Evolutionary conservation across 768 basidiomycete species (phyloP).

Genomic region (Termitomyces bulborhizus): DNA sequence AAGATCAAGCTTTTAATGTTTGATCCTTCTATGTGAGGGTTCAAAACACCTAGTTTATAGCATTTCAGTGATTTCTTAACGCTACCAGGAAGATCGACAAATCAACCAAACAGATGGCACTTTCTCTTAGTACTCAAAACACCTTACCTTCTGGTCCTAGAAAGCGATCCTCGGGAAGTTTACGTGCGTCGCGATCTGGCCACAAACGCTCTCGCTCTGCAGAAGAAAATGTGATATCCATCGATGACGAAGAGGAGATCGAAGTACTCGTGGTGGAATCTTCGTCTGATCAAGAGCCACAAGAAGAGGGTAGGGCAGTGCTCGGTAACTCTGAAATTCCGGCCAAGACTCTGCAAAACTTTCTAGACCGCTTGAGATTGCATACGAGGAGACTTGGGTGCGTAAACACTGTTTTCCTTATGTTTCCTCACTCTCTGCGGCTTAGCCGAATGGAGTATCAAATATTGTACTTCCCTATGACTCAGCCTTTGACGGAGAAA

Average conservation of each 20-base stretch:
- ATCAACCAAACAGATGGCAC: conserved; percentile 5
- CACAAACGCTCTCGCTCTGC: conserved; percentile 21
- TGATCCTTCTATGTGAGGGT: conserved; percentile 63
- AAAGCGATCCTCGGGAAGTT: conserved; percentile 3
- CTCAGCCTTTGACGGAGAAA: conserved; percentile 46
- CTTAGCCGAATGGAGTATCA: conserved; percentile 65
- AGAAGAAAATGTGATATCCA: conserved; percentile 9
- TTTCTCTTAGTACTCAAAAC: not conserved
- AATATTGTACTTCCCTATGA: conserved; percentile 77
- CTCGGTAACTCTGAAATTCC: conserved; percentile 6
- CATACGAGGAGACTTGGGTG: conserved; percentile 17
- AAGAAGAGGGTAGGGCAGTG: not conserved
- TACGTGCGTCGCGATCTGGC: conserved; percentile 3
- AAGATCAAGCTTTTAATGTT: conserved; percentile 63
- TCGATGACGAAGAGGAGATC: conserved; percentile 24
- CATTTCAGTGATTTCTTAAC: not conserved
- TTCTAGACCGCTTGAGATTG: conserved; percentile 11
- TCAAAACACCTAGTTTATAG: not conserved
- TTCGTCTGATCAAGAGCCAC: not conserved
- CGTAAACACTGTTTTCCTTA: not conserved
- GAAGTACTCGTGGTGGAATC: not conserved
- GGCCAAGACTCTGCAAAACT: not conserved
- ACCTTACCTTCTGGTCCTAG: not conserved
- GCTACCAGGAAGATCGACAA: conserved; percentile 9
- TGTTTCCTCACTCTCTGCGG: not conserved